These are phyloP conservation scores for Panaeolus papilionaceus DNA, from an alignment of 768 basidiomycete genomes.

Conservation along the genomic window DNA sequence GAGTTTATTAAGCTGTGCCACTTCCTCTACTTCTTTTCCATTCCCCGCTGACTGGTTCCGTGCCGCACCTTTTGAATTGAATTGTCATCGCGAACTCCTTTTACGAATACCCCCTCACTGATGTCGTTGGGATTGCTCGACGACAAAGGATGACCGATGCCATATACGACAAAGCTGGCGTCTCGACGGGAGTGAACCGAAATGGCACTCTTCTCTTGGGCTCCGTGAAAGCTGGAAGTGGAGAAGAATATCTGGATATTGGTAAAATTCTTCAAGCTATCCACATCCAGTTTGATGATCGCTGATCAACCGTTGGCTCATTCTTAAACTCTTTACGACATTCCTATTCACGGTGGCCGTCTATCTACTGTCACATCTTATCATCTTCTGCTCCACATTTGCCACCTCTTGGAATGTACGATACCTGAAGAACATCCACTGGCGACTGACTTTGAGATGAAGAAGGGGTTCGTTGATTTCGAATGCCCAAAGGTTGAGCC, in stretches of 20 bases:
- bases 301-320: background rate
- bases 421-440: conserved; percentile 52
- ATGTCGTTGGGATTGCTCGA: conserved; percentile 28
- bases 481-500: conserved; percentile 47
- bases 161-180: conserved; percentile 36
- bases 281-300: conserved; percentile 17
- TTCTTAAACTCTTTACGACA: background rate
- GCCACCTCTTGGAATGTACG: background rate
- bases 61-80: background rate
- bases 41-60: conserved; percentile 9
- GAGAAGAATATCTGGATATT: conserved; percentile 53
- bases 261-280: conserved; percentile 36
- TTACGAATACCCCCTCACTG: conserved; percentile 20
- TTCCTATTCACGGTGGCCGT: background rate
- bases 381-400: background rate
- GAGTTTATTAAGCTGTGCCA: conserved; percentile 28
- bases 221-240: conserved; percentile 40
- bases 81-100: background rate
- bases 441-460: conserved; percentile 51
- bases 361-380: background rate
- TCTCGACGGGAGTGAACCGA: conserved; percentile 29
- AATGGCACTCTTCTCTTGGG: conserved; percentile 54
- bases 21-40: conserved; percentile 24
- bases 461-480: conserved; percentile 45
- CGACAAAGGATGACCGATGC: conserved; percentile 46